Evolutionary conservation across 495 filamentous ascomycete species (phyloP).

Genomic region (Hypoxylon crocopeplum): DNA sequence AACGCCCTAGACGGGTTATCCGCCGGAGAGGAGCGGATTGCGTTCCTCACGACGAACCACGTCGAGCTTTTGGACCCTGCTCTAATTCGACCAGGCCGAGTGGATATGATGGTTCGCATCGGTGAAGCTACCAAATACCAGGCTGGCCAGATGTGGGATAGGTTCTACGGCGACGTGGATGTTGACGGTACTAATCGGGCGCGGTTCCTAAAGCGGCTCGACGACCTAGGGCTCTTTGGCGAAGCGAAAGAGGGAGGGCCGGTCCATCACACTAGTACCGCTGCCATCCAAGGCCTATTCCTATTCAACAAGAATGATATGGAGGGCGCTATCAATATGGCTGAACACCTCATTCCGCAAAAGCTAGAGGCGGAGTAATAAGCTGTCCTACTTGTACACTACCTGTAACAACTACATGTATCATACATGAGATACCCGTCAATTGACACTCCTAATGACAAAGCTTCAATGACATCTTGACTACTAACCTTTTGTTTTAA

Average conservation of each 20-base stretch:
- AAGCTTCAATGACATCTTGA: not conserved
- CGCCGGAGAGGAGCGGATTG: conserved; percentile 91
- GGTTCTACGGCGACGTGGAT: conserved; percentile 91
- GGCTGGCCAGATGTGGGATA: conserved; percentile 86
- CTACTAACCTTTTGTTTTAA: too few relatives aligned
- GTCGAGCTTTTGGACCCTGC: conserved; percentile 88
- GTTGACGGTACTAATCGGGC: conserved; percentile 61
- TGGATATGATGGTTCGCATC: conserved; percentile 91
- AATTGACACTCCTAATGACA: not conserved
- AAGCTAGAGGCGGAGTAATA: conserved; percentile 55
- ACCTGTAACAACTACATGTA: conserved; percentile 21
- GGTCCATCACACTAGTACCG: conserved; percentile 72
- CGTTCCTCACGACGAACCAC: conserved; percentile 96
- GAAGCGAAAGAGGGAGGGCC: conserved; percentile 48
- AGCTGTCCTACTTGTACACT: not conserved
- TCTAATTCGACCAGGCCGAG: conserved; percentile 86
- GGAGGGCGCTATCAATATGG: conserved; percentile 84
- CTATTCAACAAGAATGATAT: conserved; percentile 91
- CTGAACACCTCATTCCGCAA: conserved; percentile 66
- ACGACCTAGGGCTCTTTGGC: conserved; percentile 56
- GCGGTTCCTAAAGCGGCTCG: conserved; percentile 57
- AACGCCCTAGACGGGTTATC: conserved; percentile 95
- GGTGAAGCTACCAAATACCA: conserved; percentile 88
- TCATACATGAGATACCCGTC: conserved; percentile 36
- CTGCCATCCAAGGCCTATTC: conserved; percentile 91